Base-by-base conservation (phyloP, 73 alveolate species). In the Effrenium voratum region DNA sequence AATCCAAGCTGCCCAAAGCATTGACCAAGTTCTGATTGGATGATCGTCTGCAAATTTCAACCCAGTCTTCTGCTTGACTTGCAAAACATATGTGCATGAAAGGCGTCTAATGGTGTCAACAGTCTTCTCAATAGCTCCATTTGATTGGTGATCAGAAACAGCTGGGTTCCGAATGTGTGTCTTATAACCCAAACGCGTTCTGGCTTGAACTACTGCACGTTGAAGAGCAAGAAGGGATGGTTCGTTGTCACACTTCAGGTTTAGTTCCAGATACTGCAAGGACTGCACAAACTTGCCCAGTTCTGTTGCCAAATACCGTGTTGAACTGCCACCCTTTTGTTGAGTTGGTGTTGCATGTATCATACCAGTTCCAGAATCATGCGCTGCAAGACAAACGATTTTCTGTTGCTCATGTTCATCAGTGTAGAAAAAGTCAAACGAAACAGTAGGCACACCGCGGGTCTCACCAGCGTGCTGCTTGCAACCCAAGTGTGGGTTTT, bases 61-160 rank as follows among this genome's bases (percentile, higher is more conserved):
- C 44, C 59, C 86, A 2, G 41, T 0, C 52, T 41, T 12, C 41
- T 12, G n/a, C n/a, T n/a, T n/a, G n/a, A n/a, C n/a, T n/a, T n/a
- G n/a, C n/a, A n/a, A n/a, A n/a, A n/a, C n/a, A n/a, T n/a, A n/a
- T n/a, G n/a, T 75, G 40, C 85, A 43, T 4, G 85, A 36, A 36
- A 75, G 55, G 24, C 44, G 50, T 15, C 85, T 3, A 10, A 75
- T n/a, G 3, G 38, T 36, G 55, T 75, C 85, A 36, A 75, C 85
- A 8, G 50, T 36, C 59, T 75, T 75, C 85, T 75, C 85, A 6
- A 75, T 55, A 2, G 85, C 85, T 10, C 85, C 55, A 75, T 75
- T 75, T 22, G 85, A 75, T n/a, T 75, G 85, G 59, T 75, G 85
- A 55, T 40, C 50, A 12, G 15, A 3, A 26, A 75, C 55, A 36